Percentiles rank a stretch among this genome's conserved stretches.
Evolutionary conservation across 768 basidiomycete genomes (phyloP).

Genomic region (Rhodocollybia butyracea): DNA sequence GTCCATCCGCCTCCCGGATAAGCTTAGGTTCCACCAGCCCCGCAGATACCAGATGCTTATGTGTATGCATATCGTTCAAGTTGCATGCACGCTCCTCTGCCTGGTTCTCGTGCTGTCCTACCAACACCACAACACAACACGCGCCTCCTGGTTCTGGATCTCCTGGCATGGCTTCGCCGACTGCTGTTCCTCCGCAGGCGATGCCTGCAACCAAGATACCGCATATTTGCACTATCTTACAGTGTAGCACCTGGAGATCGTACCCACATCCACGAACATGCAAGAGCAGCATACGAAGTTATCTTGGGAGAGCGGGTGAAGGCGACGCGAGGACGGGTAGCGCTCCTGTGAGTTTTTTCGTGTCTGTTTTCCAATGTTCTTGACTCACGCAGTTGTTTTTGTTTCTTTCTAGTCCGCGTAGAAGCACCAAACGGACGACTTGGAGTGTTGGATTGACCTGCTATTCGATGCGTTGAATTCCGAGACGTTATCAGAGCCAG

Average conservation of each 20-base stretch:
- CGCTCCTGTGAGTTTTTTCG: constrained; percentile 56
- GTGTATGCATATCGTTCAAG: no score
- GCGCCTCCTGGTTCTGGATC: no score
- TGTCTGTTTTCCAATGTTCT: not conserved
- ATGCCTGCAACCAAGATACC: no score
- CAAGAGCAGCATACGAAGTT: constrained; percentile 61
- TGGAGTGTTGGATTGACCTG: constrained; percentile 80
- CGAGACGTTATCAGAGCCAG: constrained; percentile 66
- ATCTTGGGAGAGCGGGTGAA: constrained; percentile 59
- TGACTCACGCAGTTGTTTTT: not conserved
- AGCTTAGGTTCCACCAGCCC: no score
- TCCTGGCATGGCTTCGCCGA: no score
- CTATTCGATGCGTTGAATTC: constrained; percentile 92
- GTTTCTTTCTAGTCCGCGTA: constrained; percentile 59
- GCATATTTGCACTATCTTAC: no score
- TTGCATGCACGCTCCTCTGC: no score
- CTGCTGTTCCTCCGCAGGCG: no score
- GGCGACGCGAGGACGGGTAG: constrained; percentile 68
- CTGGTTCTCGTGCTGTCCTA: no score
- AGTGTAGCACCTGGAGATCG: constrained; percentile 93
- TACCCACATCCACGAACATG: constrained; percentile 79
- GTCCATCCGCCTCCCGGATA: no score
- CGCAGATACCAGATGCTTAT: no score
- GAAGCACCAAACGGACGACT: constrained; percentile 80
- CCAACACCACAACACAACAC: no score